These are phyloP conservation scores for Fusarium napiforme DNA, from an alignment of 2,329 filamentous ascomycete species.

Conservation along the genomic window DNA sequence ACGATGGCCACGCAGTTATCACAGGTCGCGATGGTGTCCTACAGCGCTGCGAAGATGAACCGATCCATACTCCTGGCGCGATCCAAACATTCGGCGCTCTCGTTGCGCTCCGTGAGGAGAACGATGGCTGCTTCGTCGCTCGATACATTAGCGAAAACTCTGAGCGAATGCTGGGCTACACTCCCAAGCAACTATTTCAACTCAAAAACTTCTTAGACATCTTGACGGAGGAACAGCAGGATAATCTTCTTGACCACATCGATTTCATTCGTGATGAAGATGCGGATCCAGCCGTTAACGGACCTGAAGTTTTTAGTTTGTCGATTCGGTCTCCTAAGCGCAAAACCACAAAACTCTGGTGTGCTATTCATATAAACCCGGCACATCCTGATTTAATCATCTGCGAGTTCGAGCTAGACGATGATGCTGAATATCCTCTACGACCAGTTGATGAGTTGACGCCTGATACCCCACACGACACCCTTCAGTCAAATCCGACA, in stretches of 20 bases:
- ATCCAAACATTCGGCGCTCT: constrained; percentile 84
- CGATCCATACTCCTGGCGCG: constrained; percentile 87
- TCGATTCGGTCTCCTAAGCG: constrained; percentile 70
- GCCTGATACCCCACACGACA: constrained; percentile 76
- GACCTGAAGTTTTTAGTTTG: constrained; percentile 87
- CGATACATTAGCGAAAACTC: constrained; percentile 87
- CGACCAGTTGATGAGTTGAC: constrained; percentile 69
- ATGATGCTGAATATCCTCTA: constrained; percentile 76
- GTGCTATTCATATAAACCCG: constrained; percentile 81
- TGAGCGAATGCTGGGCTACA: constrained; percentile 77
- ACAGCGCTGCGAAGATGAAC: constrained; percentile 89
- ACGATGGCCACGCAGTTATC: constrained; percentile 83
- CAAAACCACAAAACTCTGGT: constrained; percentile 80
- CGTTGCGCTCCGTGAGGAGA: constrained; percentile 77
- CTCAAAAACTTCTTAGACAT: constrained; percentile 84
- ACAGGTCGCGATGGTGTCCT: constrained; percentile 79
- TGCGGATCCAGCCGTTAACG: constrained; percentile 77
- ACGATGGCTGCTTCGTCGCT: constrained; percentile 74
- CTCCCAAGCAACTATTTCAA: constrained; percentile 78
- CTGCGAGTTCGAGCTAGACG: constrained; percentile 89
- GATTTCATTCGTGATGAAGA: constrained; percentile 89
- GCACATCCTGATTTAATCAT: constrained; percentile 77
- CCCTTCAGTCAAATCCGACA: constrained; percentile 77
- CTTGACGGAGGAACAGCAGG: constrained; percentile 82
- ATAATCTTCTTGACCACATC: constrained; percentile 85